phyloP scores from a whole-genome alignment of 164 flowering plant species.

The Pachysandra terminalis region DNA sequence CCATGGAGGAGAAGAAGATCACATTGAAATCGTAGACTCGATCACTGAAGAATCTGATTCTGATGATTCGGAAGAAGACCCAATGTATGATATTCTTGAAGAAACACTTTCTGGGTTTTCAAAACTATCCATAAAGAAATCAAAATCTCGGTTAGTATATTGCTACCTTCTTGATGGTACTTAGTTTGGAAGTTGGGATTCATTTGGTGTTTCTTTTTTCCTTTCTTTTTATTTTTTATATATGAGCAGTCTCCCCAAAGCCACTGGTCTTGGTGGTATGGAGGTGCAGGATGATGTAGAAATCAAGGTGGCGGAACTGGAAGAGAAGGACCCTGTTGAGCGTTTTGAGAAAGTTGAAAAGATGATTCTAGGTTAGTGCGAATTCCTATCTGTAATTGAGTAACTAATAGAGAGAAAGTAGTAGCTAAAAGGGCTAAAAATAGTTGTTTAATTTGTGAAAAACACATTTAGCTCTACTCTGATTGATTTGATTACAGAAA shows the following conservation, averaged over 20 bases:
- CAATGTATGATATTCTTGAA: conserved; percentile 39
- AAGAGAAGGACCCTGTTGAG: conserved; percentile 34
- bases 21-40: conserved; percentile 17
- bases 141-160: conserved; percentile 27
- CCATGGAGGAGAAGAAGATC: neutral
- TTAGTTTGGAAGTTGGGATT: neutral
- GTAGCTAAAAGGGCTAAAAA: neutral
- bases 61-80: conserved; percentile 49
- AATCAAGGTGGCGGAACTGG: conserved; percentile 26
- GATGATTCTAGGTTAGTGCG: conserved; percentile 42
- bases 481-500: too few species aligned
- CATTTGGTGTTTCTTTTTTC: conserved; percentile 2
- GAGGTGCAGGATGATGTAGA: conserved; percentile 25
- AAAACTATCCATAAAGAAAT: conserved; percentile 35
- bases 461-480: too few species aligned
- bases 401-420: neutral
- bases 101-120: conserved; percentile 43
- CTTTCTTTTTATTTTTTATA: too few species aligned
- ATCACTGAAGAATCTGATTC: conserved; percentile 23
- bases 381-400: neutral
- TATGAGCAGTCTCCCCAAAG: conserved; percentile 15
- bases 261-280: conserved; percentile 13
- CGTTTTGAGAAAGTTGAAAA: conserved; percentile 38
- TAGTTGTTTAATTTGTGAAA: too few species aligned
- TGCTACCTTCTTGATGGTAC: too few species aligned